Conservation (phyloP, 2,329 filamentous ascomycete genomes). For the Fusarium robinianum region DNA sequence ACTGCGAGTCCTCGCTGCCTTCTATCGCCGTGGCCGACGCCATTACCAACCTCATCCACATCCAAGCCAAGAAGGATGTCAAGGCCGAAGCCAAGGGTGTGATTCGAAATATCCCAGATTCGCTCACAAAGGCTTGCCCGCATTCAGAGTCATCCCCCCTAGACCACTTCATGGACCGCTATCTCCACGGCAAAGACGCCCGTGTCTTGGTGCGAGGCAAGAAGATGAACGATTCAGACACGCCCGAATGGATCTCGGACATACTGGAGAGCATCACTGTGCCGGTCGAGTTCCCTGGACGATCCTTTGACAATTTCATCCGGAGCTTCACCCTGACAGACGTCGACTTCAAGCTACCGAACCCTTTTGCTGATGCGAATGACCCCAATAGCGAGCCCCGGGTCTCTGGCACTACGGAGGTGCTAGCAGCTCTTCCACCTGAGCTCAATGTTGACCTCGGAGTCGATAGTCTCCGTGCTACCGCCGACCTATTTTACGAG, state of each 20-base stretch:
- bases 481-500: slow-evolving; percentile 80
- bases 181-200: slow-evolving; percentile 78
- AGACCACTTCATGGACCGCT: slow-evolving; percentile 78
- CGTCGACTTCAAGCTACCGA: slow-evolving; percentile 83
- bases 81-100: slow-evolving; percentile 71
- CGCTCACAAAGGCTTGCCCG: slow-evolving; percentile 75
- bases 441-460: slow-evolving; percentile 86
- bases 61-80: slow-evolving; percentile 71
- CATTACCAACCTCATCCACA: slow-evolving; percentile 65
- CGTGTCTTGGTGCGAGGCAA: slow-evolving; percentile 85
- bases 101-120: slow-evolving; percentile 73
- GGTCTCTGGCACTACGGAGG: slow-evolving; percentile 82
- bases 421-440: slow-evolving; percentile 76
- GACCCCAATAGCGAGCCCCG: slow-evolving; percentile 74
- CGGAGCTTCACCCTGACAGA: slow-evolving; percentile 85
- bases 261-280: slow-evolving; percentile 81
- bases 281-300: slow-evolving; percentile 81
- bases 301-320: slow-evolving; percentile 79
- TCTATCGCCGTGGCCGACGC: slow-evolving; percentile 81
- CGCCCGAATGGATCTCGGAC: slow-evolving; percentile 81
- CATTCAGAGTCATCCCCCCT: slow-evolving; percentile 78
- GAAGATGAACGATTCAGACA: slow-evolving; percentile 64
- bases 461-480: slow-evolving; percentile 75
- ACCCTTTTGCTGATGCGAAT: slow-evolving; percentile 75
- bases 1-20: slow-evolving; percentile 72